A percentile compares a stretch with the other conserved stretches of the same genome.
Conservation (phyloP, 345 rosid genomes). For the Gynandropsis gynandra region DNA sequence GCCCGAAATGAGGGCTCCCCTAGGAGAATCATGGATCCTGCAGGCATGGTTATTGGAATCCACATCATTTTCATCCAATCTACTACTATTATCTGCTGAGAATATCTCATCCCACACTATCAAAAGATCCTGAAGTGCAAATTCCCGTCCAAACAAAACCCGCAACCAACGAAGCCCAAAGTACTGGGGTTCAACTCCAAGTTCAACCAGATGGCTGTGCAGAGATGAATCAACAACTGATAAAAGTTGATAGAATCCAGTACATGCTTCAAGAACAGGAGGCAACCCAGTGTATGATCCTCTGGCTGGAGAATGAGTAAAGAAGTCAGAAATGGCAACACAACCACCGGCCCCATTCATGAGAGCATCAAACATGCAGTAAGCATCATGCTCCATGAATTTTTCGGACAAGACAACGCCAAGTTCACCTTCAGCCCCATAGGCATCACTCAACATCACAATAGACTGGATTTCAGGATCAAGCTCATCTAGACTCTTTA, state of each 20-base stretch:
- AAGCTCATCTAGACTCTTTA: conserved; percentile 51
- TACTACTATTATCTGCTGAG: conserved; percentile 40
- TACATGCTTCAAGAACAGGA: conserved; percentile 73
- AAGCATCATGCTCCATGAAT: conserved; percentile 89
- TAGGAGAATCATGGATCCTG: conserved; percentile 43
- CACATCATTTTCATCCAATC: conserved; percentile 20
- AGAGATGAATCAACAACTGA: conserved; percentile 65
- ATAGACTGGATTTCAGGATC: conserved; percentile 68
- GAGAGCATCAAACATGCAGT: conserved; percentile 82
- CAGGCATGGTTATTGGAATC: conserved; percentile 28
- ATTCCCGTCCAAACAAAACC: conserved; percentile 82
- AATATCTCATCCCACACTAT: conserved; percentile 82
- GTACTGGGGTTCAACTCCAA: conserved; percentile 92
- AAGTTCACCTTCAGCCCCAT: conserved; percentile 88
- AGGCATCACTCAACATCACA: conserved; percentile 60
- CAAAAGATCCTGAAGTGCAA: conserved; percentile 56
- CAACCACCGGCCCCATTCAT: conserved; percentile 63
- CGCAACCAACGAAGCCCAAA: conserved; percentile 87
- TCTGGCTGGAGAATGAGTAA: conserved; percentile 37
- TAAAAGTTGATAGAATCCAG: conserved; percentile 61
- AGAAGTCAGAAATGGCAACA: conserved; percentile 67
- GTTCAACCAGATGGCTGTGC: conserved; percentile 74
- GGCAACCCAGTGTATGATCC: conserved; percentile 56
- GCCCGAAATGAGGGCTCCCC: conserved; percentile 60
- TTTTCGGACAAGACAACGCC: conserved; percentile 84